phyloP scores from a whole-genome alignment of 805 yeast genomes.

The Saccharomycopsis vini region DNA sequence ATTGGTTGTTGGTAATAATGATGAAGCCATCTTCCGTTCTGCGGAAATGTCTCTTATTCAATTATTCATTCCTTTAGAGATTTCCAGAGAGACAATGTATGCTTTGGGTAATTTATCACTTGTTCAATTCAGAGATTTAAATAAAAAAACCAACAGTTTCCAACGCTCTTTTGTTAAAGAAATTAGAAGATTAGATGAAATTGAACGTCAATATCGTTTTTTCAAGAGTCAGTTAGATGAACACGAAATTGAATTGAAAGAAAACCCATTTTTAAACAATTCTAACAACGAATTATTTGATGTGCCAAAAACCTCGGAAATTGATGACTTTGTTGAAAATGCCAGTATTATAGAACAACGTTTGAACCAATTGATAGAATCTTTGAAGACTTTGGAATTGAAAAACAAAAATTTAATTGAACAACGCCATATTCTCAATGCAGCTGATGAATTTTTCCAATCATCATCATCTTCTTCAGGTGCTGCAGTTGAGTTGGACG shows the following conservation, averaged over 20 bases:
- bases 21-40: constrained; percentile 26
- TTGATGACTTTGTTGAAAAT: constrained; percentile 43
- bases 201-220: constrained; percentile 25
- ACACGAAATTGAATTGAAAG: constrained; percentile 14
- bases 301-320: constrained; percentile 31
- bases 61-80: constrained; percentile 39
- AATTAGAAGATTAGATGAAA: constrained; percentile 30
- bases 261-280: constrained; percentile 25
- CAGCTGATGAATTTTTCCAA: constrained; percentile 41
- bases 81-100: constrained; percentile 36
- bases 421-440: constrained; percentile 43
- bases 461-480: constrained; percentile 12
- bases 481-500: constrained; percentile 21
- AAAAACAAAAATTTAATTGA: constrained; percentile 55
- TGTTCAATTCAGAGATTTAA: constrained; percentile 37
- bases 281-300: constrained; percentile 23
- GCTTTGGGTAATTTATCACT: constrained; percentile 35
- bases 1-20: not conserved
- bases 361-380: constrained; percentile 38
- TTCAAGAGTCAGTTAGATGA: constrained; percentile 27
- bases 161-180: constrained; percentile 38
- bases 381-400: constrained; percentile 36
- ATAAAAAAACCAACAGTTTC: constrained; percentile 35
- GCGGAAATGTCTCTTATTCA: constrained; percentile 43
- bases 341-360: constrained; percentile 48